These are phyloP conservation scores for Botrytis galanthina DNA, from an alignment of 2,329 filamentous ascomycete genomes.

Conservation along the genomic window DNA sequence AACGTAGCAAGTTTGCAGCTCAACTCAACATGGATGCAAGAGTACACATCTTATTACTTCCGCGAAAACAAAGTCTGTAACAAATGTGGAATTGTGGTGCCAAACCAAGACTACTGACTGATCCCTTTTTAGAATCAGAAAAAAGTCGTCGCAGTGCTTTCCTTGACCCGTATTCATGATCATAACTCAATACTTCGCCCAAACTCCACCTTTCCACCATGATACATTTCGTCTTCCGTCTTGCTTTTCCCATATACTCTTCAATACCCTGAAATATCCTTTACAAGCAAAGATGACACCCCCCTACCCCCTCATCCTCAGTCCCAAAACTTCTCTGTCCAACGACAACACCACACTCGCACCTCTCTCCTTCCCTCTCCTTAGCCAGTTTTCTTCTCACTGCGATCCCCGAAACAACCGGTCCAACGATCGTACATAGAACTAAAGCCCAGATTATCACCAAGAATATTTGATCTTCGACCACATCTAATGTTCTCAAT, in stretches of 20 bases:
- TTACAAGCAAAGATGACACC: constrained; percentile 16
- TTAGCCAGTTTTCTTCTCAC: not conserved
- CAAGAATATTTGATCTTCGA: constrained; percentile 45
- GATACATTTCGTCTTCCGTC: not conserved
- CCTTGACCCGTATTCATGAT: not conserved
- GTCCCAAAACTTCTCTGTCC: not conserved
- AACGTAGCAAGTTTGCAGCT: not conserved
- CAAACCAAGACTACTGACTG: rapidly evolving
- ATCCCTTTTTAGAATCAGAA: rapidly evolving
- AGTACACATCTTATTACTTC: not conserved
- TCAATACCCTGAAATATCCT: not conserved
- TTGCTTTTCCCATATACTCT: not conserved
- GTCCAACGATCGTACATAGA: constrained; percentile 53
- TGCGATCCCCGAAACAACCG: constrained; percentile 37
- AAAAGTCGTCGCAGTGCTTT: not conserved
- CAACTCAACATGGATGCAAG: not conserved
- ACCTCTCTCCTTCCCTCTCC: not conserved
- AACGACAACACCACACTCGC: not conserved
- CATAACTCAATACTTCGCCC: not conserved
- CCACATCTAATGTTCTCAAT: constrained; percentile 21
- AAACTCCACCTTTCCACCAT: not conserved
- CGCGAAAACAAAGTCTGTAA: not conserved
- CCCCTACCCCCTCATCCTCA: not conserved
- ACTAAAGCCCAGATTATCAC: constrained; percentile 55
- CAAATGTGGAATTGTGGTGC: not conserved